These are phyloP conservation scores for Mortierella alpina DNA, from an alignment of 192 early-diverging fungal genomes.

Conservation along the genomic window DNA sequence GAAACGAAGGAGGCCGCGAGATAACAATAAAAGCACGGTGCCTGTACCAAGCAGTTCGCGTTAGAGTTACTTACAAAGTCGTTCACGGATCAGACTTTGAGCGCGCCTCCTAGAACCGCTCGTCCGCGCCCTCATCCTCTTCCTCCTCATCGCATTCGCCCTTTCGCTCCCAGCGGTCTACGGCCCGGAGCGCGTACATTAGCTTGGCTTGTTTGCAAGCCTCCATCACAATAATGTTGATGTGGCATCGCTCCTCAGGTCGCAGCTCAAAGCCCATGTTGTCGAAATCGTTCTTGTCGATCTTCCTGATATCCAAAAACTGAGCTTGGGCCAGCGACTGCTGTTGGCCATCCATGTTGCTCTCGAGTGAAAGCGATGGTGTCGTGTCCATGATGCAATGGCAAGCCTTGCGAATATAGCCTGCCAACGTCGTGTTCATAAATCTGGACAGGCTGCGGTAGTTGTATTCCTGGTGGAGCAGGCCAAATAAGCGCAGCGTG, in stretches of 20 bases:
- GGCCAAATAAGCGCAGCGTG: conserved; percentile 62
- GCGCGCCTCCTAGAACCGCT: conserved; percentile 21
- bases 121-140: conserved; percentile 47
- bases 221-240: conserved; percentile 63
- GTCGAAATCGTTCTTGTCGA: conserved; percentile 61
- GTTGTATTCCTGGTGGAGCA: conserved; percentile 65
- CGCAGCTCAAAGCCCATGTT: conserved; percentile 64
- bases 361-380: neutral
- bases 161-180: conserved; percentile 43
- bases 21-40: no score
- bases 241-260: conserved; percentile 69
- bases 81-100: neutral
- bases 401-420: conserved; percentile 61
- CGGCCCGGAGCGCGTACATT: conserved; percentile 61
- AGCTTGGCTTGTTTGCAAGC: conserved; percentile 67
- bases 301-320: conserved; percentile 43
- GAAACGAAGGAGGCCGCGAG: no score
- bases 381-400: conserved; percentile 17
- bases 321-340: conserved; percentile 9
- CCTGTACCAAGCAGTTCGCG: no score
- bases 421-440: conserved; percentile 56
- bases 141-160: conserved; percentile 25
- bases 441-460: conserved; percentile 59
- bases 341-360: conserved; percentile 5
- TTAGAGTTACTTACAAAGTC: no score